phyloP scores from a whole-genome alignment of 495 filamentous ascomycete genomes.

The Lasiosphaeriaceae sp. region DNA sequence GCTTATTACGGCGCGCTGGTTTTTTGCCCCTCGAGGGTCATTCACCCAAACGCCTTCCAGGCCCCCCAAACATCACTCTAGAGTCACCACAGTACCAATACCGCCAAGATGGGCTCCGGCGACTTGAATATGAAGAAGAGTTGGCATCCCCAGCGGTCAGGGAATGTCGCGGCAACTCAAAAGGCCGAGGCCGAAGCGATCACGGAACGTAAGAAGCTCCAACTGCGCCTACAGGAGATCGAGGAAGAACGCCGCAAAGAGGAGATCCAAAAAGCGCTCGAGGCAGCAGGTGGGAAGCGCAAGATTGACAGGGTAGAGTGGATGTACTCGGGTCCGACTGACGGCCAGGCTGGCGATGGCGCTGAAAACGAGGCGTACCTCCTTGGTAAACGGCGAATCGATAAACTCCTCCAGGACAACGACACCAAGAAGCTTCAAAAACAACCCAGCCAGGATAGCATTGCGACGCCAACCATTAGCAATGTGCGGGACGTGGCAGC shows the following conservation, averaged over 20 bases:
- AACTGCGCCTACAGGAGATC: conserved; percentile 80
- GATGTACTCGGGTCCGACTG: conserved; percentile 91
- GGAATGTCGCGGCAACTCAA: conserved; percentile 32
- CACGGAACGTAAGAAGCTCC: conserved; percentile 87
- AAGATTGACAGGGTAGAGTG: conserved; percentile 82
- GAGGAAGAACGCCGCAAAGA: conserved; percentile 91
- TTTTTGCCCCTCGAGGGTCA: no score
- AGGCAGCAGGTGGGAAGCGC: conserved; percentile 77
- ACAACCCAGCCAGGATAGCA: conserved; percentile 61
- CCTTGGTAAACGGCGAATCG: conserved; percentile 86
- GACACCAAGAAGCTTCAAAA: conserved; percentile 80
- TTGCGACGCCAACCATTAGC: conserved; percentile 55
- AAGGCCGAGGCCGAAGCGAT: conserved; percentile 79
- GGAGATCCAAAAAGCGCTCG: conserved; percentile 85
- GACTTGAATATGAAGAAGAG: conserved; percentile 97
- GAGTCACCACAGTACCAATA: conserved; percentile 17
- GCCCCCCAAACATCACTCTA: background rate
- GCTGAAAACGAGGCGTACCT: conserved; percentile 95
- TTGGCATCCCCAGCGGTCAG: conserved; percentile 63
- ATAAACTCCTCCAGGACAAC: conserved; percentile 79
- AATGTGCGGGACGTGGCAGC: conserved; percentile 69
- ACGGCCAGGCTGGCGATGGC: conserved; percentile 71
- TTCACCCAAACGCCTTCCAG: no score
- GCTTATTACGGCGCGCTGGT: no score
- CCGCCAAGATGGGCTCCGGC: conserved; percentile 67